Evolutionary conservation across 2,329 filamentous ascomycete species (phyloP).

Genomic region (Rachicladosporium sp.): DNA sequence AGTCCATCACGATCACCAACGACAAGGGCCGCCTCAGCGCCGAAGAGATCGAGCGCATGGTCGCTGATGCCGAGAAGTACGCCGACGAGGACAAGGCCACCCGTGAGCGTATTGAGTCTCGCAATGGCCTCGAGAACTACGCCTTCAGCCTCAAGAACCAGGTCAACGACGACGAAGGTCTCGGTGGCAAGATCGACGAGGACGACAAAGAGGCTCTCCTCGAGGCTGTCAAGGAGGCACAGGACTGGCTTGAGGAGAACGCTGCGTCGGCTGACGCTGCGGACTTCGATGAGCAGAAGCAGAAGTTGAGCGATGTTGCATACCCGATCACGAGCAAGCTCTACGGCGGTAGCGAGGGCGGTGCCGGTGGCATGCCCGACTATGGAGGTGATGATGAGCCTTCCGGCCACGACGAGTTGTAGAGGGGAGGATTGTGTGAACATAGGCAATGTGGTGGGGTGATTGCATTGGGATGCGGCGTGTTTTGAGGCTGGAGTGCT

Average conservation of each 20-base stretch:
- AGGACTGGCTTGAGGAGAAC: slow-evolving; percentile 96
- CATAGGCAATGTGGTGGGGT: no score
- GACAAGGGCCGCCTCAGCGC: slow-evolving; percentile 95
- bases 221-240: slow-evolving; percentile 92
- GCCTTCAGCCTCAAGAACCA: slow-evolving; percentile 99
- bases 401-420: slow-evolving; percentile 39
- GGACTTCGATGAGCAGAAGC: slow-evolving; percentile 99
- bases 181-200: slow-evolving; percentile 95
- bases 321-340: slow-evolving; percentile 99
- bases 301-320: slow-evolving; percentile 92
- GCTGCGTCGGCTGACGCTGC: slow-evolving; percentile 70
- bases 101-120: slow-evolving; percentile 89
- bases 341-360: slow-evolving; percentile 47
- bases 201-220: slow-evolving; percentile 96
- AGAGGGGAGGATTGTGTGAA: slow-evolving; percentile 5
- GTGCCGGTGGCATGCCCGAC: slow-evolving; percentile 45
- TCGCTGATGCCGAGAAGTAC: slow-evolving; percentile 94
- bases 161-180: slow-evolving; percentile 89
- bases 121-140: slow-evolving; percentile 98
- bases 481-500: no score
- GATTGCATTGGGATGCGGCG: no score
- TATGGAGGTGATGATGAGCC: slow-evolving; percentile 53
- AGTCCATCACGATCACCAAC: slow-evolving; percentile 98
- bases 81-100: slow-evolving; percentile 99
- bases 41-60: slow-evolving; percentile 99